Evolutionary conservation across 78 protist species (phyloP), one percentile per base, ranked within the genome.

Genomic region (Dictyostelium purpureum): DNA sequence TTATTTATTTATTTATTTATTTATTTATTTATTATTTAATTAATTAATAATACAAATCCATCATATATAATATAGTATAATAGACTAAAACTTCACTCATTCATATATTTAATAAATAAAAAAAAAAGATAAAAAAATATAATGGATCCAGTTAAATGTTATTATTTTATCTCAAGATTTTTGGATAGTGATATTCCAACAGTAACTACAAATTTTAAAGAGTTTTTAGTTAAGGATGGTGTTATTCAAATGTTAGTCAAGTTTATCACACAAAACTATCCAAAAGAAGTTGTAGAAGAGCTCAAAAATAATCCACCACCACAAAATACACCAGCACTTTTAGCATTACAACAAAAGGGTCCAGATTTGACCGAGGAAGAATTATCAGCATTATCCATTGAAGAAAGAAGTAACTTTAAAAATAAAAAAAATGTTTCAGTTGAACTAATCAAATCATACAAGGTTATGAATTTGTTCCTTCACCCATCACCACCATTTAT

Each of bases 401-500:
- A 66, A 21, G 24, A 19, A 0, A 66, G 3, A 12, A 33, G 28
- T 24, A 37, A 26, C 4, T 14, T 33, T 47, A 21, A 26, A n/a
- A 31, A 57, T 57, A 57, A 57, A 57, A 5, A 12, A 10, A 28
- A 24, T 11, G 28, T 61, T 10, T 69, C 90, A 21, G 38, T 59
- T 11, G 81, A 74, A 9, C 24, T 71, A 37, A 35, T 83, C 12
- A 69, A 71, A 73, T 83, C 90, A 49, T 65, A 83, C 4, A 83
- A 57, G 57, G 90, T 83, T 16, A 83, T 83, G 90, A 69, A 83
- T 31, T 18, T 83, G 19, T 83, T 83, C 26, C 28, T 83, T 9
- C 90, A 83, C 57, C 81, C 90, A 38, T 52, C 90, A 52, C 73
- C 90, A 33, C 80, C 80, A n/a, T 73, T 83, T 45, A 83, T 83